These are phyloP conservation scores for Fusarium sp. DNA, from an alignment of 2,329 filamentous ascomycete genomes.

Conservation along the genomic window DNA sequence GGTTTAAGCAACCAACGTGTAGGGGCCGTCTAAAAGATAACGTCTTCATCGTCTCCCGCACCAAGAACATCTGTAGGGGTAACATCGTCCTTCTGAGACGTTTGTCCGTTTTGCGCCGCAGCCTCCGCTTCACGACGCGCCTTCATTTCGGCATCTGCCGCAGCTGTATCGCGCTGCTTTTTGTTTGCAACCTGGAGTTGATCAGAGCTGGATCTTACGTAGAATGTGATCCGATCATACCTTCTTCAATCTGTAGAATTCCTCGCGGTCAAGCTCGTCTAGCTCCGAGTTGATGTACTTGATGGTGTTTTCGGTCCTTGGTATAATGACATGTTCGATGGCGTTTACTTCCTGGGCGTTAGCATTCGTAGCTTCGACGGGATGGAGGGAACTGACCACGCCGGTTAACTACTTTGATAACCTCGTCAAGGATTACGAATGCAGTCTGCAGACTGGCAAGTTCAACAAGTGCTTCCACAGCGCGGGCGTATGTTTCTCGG, in stretches of 20 bases:
- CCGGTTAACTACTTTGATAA: slow-evolving; percentile 98
- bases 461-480: slow-evolving; percentile 95
- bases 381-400: slow-evolving; percentile 68
- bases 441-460: slow-evolving; percentile 95
- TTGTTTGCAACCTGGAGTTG: slow-evolving; percentile 74
- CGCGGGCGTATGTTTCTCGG: slow-evolving; percentile 93
- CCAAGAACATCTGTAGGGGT: slow-evolving; percentile 73
- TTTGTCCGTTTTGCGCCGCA: slow-evolving; percentile 46
- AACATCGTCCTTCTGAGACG: slow-evolving; percentile 53
- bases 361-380: background rate
- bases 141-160: slow-evolving; percentile 79
- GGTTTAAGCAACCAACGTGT: background rate
- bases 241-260: slow-evolving; percentile 98
- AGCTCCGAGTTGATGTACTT: slow-evolving; percentile 99
- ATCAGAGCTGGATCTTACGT: slow-evolving; percentile 13
- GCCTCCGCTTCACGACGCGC: slow-evolving; percentile 70
- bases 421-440: slow-evolving; percentile 97
- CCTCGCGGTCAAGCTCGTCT: slow-evolving; percentile 95
- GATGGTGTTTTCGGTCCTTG: slow-evolving; percentile 98
- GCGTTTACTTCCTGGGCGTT: slow-evolving; percentile 76
- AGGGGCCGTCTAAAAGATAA: slow-evolving; percentile 74
- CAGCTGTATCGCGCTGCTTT: slow-evolving; percentile 81
- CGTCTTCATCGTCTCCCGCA: slow-evolving; percentile 82
- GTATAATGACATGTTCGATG: slow-evolving; percentile 97
- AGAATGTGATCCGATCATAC: slow-evolving; percentile 35